Conservation (phyloP, 169 alveolate species). For the Babesia sp. region DNA sequence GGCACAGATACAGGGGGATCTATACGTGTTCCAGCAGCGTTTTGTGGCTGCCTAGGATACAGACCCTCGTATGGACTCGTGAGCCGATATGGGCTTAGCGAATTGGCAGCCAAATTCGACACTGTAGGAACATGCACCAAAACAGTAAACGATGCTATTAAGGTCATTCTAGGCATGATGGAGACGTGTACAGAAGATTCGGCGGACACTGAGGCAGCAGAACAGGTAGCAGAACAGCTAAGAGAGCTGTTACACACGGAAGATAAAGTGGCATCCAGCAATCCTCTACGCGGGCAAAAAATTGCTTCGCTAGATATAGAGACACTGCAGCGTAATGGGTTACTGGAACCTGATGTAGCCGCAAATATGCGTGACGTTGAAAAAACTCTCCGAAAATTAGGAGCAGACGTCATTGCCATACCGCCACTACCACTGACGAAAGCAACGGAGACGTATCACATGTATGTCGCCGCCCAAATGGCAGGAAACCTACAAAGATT, state of each 20-base stretch:
- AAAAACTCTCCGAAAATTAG: constrained; percentile 6
- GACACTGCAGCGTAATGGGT: neutral
- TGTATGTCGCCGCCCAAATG: constrained; percentile 47
- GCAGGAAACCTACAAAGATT: constrained; percentile 52
- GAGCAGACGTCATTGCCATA: constrained; percentile 35
- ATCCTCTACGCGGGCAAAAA: constrained; percentile 7
- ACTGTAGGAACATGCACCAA: constrained; percentile 40
- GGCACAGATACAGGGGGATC: constrained; percentile 81
- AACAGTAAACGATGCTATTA: constrained; percentile 9
- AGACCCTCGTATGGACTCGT: constrained; percentile 66
- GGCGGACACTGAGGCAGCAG: neutral
- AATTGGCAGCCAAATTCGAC: constrained; percentile 53
- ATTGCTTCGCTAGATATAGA: constrained; percentile 41
- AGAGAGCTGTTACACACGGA: neutral
- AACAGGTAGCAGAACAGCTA: neutral
- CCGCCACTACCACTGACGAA: constrained; percentile 13
- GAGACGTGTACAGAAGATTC: constrained; percentile 21
- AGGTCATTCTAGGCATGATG: neutral
- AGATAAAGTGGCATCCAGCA: neutral
- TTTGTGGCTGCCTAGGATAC: constrained; percentile 69
- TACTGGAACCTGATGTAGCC: constrained; percentile 26
- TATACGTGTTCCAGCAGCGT: constrained; percentile 68
- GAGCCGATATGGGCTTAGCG: constrained; percentile 60
- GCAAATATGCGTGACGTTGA: constrained; percentile 40
- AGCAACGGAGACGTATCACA: constrained; percentile 13